phyloP scores from a whole-genome alignment of 176 grass and related monocot species.

The Typha latifolia region DNA sequence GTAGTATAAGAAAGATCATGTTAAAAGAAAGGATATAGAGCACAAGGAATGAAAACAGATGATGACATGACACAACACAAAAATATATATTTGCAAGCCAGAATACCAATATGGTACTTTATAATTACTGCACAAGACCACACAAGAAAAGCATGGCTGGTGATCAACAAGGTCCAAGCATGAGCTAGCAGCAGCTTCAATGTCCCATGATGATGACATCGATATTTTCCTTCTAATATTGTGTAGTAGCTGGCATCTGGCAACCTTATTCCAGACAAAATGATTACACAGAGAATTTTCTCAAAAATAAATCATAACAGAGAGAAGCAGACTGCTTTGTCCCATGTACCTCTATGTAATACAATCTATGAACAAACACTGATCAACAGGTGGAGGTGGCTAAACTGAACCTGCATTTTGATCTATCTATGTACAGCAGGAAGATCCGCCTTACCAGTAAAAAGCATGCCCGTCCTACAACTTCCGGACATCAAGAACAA shows the following conservation, averaged over 20 bases:
- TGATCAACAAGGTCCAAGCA: background rate
- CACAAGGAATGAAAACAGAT: background rate
- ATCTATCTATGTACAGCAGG: background rate
- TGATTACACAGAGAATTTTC: background rate
- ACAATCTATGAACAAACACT: background rate
- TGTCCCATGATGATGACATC: background rate
- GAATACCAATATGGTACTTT: background rate
- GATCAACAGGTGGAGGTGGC: too few species aligned
- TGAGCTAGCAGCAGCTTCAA: background rate
- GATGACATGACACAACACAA: background rate
- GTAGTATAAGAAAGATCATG: background rate
- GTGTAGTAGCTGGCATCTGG: background rate
- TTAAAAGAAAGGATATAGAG: background rate
- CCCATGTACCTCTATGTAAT: constrained; percentile 10
- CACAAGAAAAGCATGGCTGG: background rate
- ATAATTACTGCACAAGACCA: background rate
- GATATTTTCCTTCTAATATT: background rate
- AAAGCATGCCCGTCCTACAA: constrained; percentile 9
- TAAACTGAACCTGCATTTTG: too few species aligned
- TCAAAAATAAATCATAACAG: too few species aligned
- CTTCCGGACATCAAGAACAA: constrained; percentile 8
- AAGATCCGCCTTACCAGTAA: constrained; percentile 5
- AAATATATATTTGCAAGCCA: background rate
- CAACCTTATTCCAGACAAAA: constrained; percentile 6
- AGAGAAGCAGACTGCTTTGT: constrained; percentile 15